Evolutionary conservation across 2,329 filamentous ascomycete genomes (phyloP), one percentile per base, ranked within the genome.

Genomic region (Paraphaeosphaeria sporulosa): DNA sequence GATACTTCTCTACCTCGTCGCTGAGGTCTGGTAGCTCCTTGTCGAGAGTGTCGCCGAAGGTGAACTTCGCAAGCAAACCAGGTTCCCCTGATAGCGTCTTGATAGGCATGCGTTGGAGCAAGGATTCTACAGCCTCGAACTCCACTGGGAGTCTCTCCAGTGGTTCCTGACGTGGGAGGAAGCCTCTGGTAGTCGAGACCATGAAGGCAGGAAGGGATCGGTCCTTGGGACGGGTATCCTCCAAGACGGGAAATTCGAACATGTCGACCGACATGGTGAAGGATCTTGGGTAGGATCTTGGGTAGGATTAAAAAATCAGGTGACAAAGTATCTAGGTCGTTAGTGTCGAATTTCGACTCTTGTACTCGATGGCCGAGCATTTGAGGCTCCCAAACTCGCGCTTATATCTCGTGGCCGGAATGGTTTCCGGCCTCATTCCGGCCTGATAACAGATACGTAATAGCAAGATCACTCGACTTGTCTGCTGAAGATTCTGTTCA

Each of bases 31-130:
- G 90, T 50, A 97, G 85, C 63, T 89, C 87, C n/a, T 82, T 81
- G 64, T 90, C 81, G 48, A 96, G 88, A n/a, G 87, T 86, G 42
- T 89, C 87, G 15, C 93, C 94, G 15, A 97, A 87, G 71, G 86
- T 84, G 75, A 87, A 90, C 13, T 82, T 84, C 21, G 92, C 92
- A 50, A 97, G 86, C 7, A 97, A 85, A 21, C 94, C 94, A 0
- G 92, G 89, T 38, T 84, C 82, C 1, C 93, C 93, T 60, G 89
- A 87, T 9, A 85, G 79, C 53, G 87, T 95, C 80, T 87, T 87
- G 76, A 97, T 89, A 27, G 94, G 92, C 87, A 95, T 92, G 61
- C 89, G 87, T 60, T 88, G 83, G 34, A 94, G 84, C 63, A 96
- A 84, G 25, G 87, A 87, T 76, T 92, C 88, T 36, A 96, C 83